Evolutionary conservation across 2,329 filamentous ascomycete genomes (phyloP), one percentile per base, ranked within the genome.

Genomic region (Phaeosphaeriaceae sp.): DNA sequence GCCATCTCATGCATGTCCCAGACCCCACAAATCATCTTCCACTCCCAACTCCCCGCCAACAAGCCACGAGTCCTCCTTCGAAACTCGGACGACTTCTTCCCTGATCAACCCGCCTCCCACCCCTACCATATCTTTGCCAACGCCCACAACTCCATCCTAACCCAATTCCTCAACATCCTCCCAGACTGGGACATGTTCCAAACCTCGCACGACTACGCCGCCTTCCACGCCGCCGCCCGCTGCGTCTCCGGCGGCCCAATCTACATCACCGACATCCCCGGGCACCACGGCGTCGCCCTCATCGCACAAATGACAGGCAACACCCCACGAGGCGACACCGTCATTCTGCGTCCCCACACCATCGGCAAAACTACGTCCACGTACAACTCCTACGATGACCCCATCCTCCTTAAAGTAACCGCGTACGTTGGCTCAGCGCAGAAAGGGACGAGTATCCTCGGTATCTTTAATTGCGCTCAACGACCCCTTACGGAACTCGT

Each of bases 111-210:
- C 0, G 82, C 85, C 0, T 91, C 88, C 6, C 94, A 99, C 54
- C 84, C 92, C 0, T 99, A 94, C 93, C 94, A 99, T 71, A 83
- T 97, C 29, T 99, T 95, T 79, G 85, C 88, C 56, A 99, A 97
- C 67, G 93, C 93, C 0, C 89, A 97, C 73, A 97, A 96, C 69
- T 81, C 85, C 26, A 79, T 97, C 0, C 78, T 97, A 12, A 92
- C 88, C 2, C 86, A 90, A 55, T 87, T 94, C 65, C 79, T 97
- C 26, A 96, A 97, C 60, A 84, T 91, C 1, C 75, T 97, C 1
- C 93, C 94, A 0, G 92, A 97, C 71, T 88, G 86, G 86, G 86
- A 88, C 64, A 88, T 88, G 86, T 88, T 88, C 64, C 86, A 88
- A 63, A 87, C 86, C 1, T 79, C 76, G 16, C 84, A 87, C 58